Evolutionary conservation across 148 eudicot genomes (phyloP).

Genomic region (Diospyros kaki): DNA sequence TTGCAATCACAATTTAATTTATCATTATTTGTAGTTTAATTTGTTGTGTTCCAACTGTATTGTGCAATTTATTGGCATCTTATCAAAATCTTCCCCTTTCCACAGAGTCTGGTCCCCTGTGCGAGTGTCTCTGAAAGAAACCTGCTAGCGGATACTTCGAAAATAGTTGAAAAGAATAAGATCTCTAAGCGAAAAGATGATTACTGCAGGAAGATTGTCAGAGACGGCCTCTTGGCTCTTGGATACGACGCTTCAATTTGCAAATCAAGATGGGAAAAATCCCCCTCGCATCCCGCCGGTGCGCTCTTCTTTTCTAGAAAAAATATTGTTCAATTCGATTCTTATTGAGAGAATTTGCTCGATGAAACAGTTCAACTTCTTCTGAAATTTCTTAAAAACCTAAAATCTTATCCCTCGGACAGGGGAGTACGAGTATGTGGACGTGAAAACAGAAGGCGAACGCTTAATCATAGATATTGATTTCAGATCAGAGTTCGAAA

Average conservation of each 20-base stretch:
- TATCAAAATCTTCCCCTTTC: not conserved
- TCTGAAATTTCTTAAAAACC: not conserved
- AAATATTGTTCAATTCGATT: not conserved
- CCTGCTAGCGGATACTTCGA: conserved; percentile 68
- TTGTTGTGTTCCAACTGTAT: not conserved
- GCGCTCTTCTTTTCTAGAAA: conserved; percentile 6
- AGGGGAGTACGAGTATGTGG: conserved; percentile 89
- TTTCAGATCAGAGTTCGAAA: conserved; percentile 79
- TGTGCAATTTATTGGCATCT: not conserved
- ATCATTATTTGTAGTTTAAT: not conserved
- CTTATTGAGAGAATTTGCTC: too few relatives aligned
- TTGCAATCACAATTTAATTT: too few relatives aligned
- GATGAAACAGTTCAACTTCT: too few relatives aligned
- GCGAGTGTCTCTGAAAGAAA: conserved; percentile 57
- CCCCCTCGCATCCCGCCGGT: conserved; percentile 81
- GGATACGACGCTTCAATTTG: conserved; percentile 81
- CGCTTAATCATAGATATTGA: conserved; percentile 82
- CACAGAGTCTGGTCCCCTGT: conserved; percentile 69
- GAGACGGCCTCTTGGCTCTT: conserved; percentile 44
- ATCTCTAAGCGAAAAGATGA: conserved; percentile 55
- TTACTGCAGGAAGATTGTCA: conserved; percentile 45
- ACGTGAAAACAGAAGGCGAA: conserved; percentile 59
- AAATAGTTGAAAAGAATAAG: conserved; percentile 63
- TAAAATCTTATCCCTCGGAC: conserved; percentile 10
- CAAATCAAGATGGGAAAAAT: conserved; percentile 84